Conservation (phyloP, 345 rosid species). For the Salix koriyanagi region DNA sequence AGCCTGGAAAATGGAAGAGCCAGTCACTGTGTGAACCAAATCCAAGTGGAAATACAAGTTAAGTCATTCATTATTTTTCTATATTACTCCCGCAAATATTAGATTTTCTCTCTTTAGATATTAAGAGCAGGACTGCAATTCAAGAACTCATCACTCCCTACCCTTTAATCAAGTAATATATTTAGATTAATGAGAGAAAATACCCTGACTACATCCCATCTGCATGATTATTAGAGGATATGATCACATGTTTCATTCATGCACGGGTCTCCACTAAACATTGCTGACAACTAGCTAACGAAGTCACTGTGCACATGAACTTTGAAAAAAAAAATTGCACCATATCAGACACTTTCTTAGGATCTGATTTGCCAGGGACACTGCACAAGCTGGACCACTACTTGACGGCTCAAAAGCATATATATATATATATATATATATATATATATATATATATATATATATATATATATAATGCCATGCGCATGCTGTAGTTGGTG, state of each 20-base stretch:
- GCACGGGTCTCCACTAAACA: background rate
- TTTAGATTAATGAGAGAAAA: too few relatives aligned
- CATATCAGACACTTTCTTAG: conserved; percentile 2
- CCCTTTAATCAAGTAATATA: too few relatives aligned
- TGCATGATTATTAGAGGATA: background rate
- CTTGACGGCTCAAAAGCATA: background rate
- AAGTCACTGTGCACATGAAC: background rate
- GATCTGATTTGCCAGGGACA: background rate
- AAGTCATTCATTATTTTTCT: too few relatives aligned
- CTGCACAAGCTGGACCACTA: background rate
- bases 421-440: too few relatives aligned
- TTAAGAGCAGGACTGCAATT: too few relatives aligned
- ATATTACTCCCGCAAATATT: background rate
- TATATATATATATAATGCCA: background rate
- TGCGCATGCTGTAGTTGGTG: background rate
- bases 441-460: too few relatives aligned
- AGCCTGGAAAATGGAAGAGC: conserved; percentile 27
- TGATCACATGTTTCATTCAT: too few relatives aligned
- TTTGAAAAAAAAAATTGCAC: background rate
- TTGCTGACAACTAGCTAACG: background rate
- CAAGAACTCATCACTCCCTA: too few relatives aligned
- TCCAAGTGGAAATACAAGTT: too few relatives aligned
- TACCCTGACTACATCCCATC: background rate
- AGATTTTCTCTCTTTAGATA: background rate
- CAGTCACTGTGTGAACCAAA: conserved; percentile 18